Evolutionary conservation across 257 asterid genomes (phyloP).

Genomic region (Rhazya stricta): DNA sequence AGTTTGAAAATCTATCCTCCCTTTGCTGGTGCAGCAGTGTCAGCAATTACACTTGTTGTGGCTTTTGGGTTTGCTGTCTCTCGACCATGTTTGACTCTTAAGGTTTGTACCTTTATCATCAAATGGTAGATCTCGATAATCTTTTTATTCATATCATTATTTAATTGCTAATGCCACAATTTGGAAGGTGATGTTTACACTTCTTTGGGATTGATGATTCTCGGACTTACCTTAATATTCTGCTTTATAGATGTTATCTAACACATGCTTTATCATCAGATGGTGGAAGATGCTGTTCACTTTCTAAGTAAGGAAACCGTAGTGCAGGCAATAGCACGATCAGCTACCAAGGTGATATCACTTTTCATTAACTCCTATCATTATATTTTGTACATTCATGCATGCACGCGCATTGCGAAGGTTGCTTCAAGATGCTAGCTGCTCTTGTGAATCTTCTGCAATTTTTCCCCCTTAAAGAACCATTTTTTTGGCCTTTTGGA

Average conservation of each 20-base stretch:
- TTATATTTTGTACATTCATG: not conserved
- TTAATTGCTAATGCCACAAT: not conserved
- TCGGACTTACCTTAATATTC: not conserved
- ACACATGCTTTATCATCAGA: constrained; percentile 36
- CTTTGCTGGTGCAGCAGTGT: constrained; percentile 98
- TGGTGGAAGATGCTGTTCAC: constrained; percentile 99
- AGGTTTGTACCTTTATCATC: constrained; percentile 47
- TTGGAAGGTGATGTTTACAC: not conserved
- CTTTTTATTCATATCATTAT: not conserved
- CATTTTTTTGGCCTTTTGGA: not conserved
- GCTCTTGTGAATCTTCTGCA: not conserved
- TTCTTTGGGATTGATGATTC: not conserved
- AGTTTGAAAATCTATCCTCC: constrained; percentile 97
- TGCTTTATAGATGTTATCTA: constrained; percentile 7
- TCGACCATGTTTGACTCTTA: constrained; percentile 92
- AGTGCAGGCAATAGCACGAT: constrained; percentile 88
- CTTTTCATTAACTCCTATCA: not conserved
- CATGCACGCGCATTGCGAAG: not conserved
- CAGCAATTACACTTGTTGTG: constrained; percentile 95
- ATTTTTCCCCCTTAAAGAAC: too few species aligned
- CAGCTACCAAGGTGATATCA: constrained; percentile 86
- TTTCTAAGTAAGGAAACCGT: constrained; percentile 92
- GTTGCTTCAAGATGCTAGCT: not conserved
- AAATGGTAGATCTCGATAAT: not conserved
- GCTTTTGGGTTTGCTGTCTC: constrained; percentile 99